Evolutionary conservation across 768 basidiomycete species (phyloP).

Genomic region (Pleurotus citrinopileatus): DNA sequence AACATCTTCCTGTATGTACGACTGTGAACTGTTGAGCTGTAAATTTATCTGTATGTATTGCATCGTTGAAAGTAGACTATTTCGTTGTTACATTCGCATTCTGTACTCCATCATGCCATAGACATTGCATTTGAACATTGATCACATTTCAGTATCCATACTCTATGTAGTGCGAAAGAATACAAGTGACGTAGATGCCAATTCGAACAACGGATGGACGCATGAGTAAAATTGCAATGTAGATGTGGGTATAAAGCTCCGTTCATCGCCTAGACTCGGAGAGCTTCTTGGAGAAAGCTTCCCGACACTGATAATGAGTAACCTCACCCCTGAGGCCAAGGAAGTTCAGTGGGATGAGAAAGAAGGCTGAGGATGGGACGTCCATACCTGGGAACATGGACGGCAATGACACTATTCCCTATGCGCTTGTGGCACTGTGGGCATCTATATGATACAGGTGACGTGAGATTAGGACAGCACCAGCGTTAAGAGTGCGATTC

Average conservation of each 20-base stretch:
- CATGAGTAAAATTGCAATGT: no score
- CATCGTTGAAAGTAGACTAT: slow-evolving; percentile 4
- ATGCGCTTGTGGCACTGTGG: slow-evolving; percentile 95
- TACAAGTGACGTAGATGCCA: not conserved
- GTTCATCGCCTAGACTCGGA: slow-evolving; percentile 37
- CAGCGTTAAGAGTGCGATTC: slow-evolving; percentile 2
- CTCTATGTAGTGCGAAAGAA: not conserved
- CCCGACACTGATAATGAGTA: slow-evolving; percentile 95
- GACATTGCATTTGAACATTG: not conserved
- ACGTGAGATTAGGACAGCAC: slow-evolving; percentile 2
- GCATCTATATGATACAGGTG: slow-evolving; percentile 56
- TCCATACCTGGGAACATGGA: slow-evolving; percentile 81
- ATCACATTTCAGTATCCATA: not conserved
- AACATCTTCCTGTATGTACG: slow-evolving; percentile 7
- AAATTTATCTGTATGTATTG: slow-evolving; percentile 9
- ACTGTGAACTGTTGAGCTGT: not conserved
- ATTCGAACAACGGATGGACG: not conserved
- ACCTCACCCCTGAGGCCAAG: slow-evolving; percentile 74
- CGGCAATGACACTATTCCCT: slow-evolving; percentile 90
- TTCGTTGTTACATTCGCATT: slow-evolving; percentile 1
- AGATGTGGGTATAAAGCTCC: no score
- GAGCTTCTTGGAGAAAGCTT: slow-evolving; percentile 65
- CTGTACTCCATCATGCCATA: not conserved
- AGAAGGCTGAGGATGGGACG: slow-evolving; percentile 3
- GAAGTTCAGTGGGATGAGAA: not conserved